These are phyloP conservation scores for Hura crepitans DNA, from an alignment of 441 rosid species.

Conservation along the genomic window DNA sequence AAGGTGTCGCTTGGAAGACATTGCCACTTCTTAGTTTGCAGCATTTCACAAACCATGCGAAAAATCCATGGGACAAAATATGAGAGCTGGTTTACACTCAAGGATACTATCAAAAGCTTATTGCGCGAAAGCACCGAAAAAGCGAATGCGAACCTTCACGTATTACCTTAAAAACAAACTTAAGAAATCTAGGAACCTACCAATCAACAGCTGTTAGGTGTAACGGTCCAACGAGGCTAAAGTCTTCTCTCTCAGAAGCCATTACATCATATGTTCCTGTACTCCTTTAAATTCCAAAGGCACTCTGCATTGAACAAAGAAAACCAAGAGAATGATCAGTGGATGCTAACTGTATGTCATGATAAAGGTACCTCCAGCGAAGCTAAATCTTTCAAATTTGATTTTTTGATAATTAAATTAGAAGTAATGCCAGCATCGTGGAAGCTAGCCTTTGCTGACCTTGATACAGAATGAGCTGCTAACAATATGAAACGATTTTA, in stretches of 20 bases:
- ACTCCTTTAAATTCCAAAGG: slow-evolving; percentile 18
- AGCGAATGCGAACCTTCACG: background rate
- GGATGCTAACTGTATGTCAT: background rate
- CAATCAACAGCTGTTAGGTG: slow-evolving; percentile 62
- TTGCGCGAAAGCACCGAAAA: slow-evolving; percentile 3
- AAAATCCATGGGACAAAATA: background rate
- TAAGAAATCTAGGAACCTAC: slow-evolving; percentile 30
- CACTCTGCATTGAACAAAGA: slow-evolving; percentile 24
- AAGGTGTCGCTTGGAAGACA: background rate
- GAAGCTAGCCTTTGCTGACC: background rate
- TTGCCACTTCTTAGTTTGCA: background rate
- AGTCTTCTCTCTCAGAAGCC: slow-evolving; percentile 48
- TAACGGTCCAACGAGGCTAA: slow-evolving; percentile 44
- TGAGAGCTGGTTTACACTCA: background rate
- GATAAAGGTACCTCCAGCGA: background rate
- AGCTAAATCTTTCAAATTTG: background rate
- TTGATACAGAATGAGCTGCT: background rate
- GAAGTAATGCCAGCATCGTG: background rate
- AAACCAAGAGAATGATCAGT: slow-evolving; percentile 12
- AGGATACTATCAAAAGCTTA: background rate
- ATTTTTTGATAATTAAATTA: background rate
- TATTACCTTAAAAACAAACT: background rate
- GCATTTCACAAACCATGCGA: background rate
- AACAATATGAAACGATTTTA: background rate
- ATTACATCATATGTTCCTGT: slow-evolving; percentile 17